Conservation (phyloP, 2,329 filamentous ascomycete genomes). For the Bipolaris bicolor region DNA sequence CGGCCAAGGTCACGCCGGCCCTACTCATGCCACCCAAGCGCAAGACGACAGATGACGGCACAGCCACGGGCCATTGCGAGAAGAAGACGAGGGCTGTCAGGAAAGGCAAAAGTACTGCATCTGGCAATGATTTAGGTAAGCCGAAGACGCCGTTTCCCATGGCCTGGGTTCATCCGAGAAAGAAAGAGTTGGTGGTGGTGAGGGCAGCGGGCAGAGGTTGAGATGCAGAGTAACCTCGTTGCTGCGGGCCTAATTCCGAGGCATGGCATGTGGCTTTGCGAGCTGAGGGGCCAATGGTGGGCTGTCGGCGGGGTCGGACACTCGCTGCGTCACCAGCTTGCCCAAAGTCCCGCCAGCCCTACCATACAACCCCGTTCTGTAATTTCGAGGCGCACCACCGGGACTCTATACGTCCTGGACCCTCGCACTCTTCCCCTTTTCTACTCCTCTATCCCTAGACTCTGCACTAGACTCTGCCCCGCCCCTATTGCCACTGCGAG, state of each 20-base stretch:
- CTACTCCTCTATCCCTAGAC: neutral
- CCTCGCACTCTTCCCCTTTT: neutral
- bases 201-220: conserved; percentile 3
- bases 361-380: conserved; percentile 7
- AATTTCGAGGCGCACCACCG: conserved; percentile 2
- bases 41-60: conserved; percentile 8
- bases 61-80: conserved; percentile 1
- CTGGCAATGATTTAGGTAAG: conserved; percentile 6
- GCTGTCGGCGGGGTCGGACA: conserved; percentile 24
- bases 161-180: neutral
- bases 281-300: conserved; percentile 22
- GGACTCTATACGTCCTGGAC: neutral
- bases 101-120: conserved; percentile 1
- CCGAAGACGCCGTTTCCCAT: neutral
- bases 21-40: conserved; percentile 19
- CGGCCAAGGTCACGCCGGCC: conserved; percentile 2
- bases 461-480: neutral
- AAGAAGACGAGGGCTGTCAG: conserved; percentile 11
- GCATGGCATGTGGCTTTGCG: conserved; percentile 9
- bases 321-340: conserved; percentile 27
- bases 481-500: neutral
- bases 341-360: conserved; percentile 16
- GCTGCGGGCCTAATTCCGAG: conserved; percentile 19
- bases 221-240: conserved; percentile 7
- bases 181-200: neutral